phyloP scores from a whole-genome alignment of 2,329 filamentous ascomycete species.

The Myriosclerotinia curreyana region DNA sequence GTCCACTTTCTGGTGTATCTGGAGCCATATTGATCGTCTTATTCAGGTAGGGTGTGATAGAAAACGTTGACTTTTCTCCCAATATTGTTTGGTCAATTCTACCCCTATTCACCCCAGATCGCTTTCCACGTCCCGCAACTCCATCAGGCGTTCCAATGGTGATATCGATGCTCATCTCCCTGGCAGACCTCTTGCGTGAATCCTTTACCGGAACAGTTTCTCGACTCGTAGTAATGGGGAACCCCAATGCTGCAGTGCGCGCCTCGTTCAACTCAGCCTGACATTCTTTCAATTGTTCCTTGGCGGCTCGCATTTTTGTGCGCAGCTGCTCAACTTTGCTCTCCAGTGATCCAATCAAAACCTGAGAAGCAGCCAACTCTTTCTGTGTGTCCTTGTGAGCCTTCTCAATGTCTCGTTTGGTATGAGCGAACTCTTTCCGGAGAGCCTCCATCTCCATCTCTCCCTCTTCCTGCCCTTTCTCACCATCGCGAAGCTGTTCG shows the following conservation, averaged over 20 bases:
- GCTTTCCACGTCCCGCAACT: conserved; percentile 44
- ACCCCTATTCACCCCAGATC: conserved; percentile 52
- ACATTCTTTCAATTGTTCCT: conserved; percentile 69
- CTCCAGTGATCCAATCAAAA: conserved; percentile 56
- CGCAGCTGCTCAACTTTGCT: conserved; percentile 39
- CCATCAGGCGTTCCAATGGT: conserved; percentile 52
- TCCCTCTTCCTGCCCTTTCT: conserved; percentile 48
- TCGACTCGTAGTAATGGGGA: conserved; percentile 7
- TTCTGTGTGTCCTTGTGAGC: conserved; percentile 33
- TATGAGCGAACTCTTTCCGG: conserved; percentile 40
- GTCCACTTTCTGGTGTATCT: conserved; percentile 34
- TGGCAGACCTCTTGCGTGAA: conserved; percentile 44
- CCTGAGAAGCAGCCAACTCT: conserved; percentile 47
- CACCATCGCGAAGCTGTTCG: conserved; percentile 37
- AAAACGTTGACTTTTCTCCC: conserved; percentile 88
- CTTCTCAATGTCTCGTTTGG: conserved; percentile 37
- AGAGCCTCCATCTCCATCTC: conserved; percentile 42
- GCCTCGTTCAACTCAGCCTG: conserved; percentile 46
- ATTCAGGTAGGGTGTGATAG: conserved; percentile 90
- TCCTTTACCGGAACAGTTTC: conserved; percentile 36
- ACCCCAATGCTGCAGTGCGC: conserved; percentile 36
- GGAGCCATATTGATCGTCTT: conserved; percentile 60
- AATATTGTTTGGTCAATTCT: conserved; percentile 57
- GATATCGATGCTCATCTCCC: conserved; percentile 44
- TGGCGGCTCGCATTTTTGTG: conserved; percentile 56